A percentile compares a stretch with the other conserved stretches of the same genome.
phyloP scores from a whole-genome alignment of 257 asterid genomes.

The Scutellaria minor region DNA sequence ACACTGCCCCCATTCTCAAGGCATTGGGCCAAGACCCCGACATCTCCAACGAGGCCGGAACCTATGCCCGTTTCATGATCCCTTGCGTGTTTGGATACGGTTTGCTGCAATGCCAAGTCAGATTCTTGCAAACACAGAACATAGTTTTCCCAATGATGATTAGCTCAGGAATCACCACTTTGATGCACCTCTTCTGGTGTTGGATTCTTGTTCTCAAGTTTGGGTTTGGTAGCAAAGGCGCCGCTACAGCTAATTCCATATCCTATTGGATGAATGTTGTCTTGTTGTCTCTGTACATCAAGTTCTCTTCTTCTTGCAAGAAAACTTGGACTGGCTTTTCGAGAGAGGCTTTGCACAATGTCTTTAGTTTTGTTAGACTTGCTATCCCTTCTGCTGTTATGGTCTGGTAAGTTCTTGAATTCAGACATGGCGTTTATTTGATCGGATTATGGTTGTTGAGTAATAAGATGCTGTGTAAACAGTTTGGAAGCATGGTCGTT shows the following conservation, averaged over 20 bases:
- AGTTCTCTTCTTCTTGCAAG: conserved; percentile 61
- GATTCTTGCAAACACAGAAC: conserved; percentile 77
- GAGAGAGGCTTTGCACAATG: conserved; percentile 55
- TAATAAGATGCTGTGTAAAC: conserved; percentile 26
- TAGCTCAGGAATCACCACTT: conserved; percentile 62
- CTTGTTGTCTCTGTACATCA: conserved; percentile 58
- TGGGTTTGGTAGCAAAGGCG: conserved; percentile 71
- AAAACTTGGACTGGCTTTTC: conserved; percentile 82
- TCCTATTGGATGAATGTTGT: conserved; percentile 72
- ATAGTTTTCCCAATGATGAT: conserved; percentile 86
- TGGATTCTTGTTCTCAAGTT: conserved; percentile 74
- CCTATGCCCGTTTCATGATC: conserved; percentile 66
- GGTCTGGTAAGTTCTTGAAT: conserved; percentile 60
- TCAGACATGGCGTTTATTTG: background rate
- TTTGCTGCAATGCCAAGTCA: conserved; percentile 75
- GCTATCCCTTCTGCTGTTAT: conserved; percentile 88
- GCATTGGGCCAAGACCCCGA: conserved; percentile 73
- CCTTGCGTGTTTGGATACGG: conserved; percentile 71
- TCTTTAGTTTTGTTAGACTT: conserved; percentile 57
- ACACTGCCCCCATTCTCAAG: conserved; percentile 61
- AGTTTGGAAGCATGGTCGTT: conserved; percentile 91
- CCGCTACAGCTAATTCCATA: conserved; percentile 66
- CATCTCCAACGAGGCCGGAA: conserved; percentile 75
- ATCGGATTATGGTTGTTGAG: background rate
- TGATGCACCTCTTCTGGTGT: conserved; percentile 56